Percentiles rank a stretch among this genome's conserved stretches.
These are phyloP conservation scores for Scheffersomyces cryptocercus DNA, from an alignment of 1,139 yeast genomes.

Conservation along the genomic window DNA sequence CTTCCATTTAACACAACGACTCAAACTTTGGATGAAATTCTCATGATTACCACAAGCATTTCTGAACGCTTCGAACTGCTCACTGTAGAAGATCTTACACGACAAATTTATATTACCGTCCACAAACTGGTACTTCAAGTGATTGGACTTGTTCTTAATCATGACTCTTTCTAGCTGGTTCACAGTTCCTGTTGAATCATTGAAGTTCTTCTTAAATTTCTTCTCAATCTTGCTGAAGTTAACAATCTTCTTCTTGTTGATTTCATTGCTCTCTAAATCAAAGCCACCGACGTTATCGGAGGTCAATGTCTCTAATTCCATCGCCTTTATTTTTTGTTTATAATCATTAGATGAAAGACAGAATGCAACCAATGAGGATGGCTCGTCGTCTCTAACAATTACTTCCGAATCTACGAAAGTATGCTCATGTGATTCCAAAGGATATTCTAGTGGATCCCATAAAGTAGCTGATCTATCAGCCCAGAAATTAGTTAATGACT, in stretches of 20 bases:
- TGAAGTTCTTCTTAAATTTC: constrained; percentile 39
- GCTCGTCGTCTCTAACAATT: constrained; percentile 94
- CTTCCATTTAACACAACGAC: constrained; percentile 95
- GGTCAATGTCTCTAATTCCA: constrained; percentile 27
- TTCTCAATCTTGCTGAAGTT: constrained; percentile 46
- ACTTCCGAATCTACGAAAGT: constrained; percentile 93
- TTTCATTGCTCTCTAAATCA: constrained; percentile 22
- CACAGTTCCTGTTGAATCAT: constrained; percentile 14
- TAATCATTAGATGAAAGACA: constrained; percentile 87
- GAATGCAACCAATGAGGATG: constrained; percentile 90
- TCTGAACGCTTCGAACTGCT: constrained; percentile 94
- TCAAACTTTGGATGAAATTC: constrained; percentile 80
- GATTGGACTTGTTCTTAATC: constrained; percentile 84
- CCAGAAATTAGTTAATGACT: constrained; percentile 90
- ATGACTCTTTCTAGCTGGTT: constrained; percentile 60
- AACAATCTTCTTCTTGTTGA: constrained; percentile 34
- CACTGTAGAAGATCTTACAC: constrained; percentile 93
- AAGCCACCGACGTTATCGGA: constrained; percentile 12
- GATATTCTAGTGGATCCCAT: constrained; percentile 92
- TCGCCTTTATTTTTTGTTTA: constrained; percentile 55
- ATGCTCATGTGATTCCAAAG: constrained; percentile 79
- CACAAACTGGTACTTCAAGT: constrained; percentile 85
- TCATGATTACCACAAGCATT: constrained; percentile 78
- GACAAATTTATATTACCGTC: constrained; percentile 83
- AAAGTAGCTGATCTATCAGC: constrained; percentile 95